A percentile compares a stretch with the other conserved stretches of the same genome.
Evolutionary conservation across 495 filamentous ascomycete genomes (phyloP).

Genomic region (Xylaria grammica): DNA sequence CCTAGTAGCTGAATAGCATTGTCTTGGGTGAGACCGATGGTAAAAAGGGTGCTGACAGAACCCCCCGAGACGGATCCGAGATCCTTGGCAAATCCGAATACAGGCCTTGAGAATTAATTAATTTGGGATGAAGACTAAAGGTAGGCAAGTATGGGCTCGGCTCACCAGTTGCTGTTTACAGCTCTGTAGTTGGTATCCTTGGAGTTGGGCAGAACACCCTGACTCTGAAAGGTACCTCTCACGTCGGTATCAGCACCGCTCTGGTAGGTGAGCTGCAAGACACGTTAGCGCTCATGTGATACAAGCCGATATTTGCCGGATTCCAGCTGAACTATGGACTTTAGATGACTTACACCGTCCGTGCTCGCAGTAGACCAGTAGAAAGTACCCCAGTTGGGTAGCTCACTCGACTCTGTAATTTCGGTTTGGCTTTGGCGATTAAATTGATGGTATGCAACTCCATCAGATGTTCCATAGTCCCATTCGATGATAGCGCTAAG

Average conservation of each 20-base stretch:
- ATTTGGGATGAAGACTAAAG: neutral
- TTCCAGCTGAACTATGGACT: neutral
- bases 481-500: constrained; percentile 42
- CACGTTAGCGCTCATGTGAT: constrained; percentile 25
- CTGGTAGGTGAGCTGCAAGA: constrained; percentile 59
- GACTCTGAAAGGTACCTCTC: constrained; percentile 67
- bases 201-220: constrained; percentile 65
- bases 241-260: constrained; percentile 69
- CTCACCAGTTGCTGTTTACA: constrained; percentile 70
- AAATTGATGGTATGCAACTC: constrained; percentile 59
- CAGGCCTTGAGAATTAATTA: constrained; percentile 56
- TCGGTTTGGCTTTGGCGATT: constrained; percentile 64
- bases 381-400: constrained; percentile 85
- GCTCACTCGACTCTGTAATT: constrained; percentile 73
- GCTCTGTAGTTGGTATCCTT: constrained; percentile 70
- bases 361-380: constrained; percentile 63
- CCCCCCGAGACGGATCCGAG: constrained; percentile 54
- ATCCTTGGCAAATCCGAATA: constrained; percentile 86
- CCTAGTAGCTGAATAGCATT: constrained; percentile 81
- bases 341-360: constrained; percentile 41
- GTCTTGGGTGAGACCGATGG: constrained; percentile 77
- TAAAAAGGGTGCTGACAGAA: constrained; percentile 64
- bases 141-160: neutral
- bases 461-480: constrained; percentile 42
- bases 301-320: neutral